These are phyloP conservation scores for Leptographium galeiforme DNA, from an alignment of 2,329 filamentous ascomycete species.

Conservation along the genomic window DNA sequence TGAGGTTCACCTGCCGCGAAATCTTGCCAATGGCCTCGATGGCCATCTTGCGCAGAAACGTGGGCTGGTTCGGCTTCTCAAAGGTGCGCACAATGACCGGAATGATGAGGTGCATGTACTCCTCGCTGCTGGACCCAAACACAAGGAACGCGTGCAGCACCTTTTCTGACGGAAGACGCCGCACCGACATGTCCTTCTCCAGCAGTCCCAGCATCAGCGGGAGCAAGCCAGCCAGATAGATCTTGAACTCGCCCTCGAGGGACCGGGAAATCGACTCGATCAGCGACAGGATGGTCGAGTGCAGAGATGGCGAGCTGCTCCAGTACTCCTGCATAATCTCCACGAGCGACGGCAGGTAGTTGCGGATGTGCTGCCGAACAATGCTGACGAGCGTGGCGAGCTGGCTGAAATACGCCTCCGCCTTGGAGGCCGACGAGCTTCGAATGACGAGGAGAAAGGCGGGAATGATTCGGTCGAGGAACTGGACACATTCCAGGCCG, in stretches of 20 bases:
- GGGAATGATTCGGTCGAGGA: conserved; percentile 85
- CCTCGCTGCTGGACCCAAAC: conserved; percentile 88
- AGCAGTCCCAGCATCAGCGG: conserved; percentile 91
- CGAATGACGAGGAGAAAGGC: conserved; percentile 85
- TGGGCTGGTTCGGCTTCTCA: conserved; percentile 72
- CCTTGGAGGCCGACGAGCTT: conserved; percentile 59
- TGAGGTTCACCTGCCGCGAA: conserved; percentile 91
- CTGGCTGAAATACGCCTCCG: conserved; percentile 97
- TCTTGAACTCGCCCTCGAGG: conserved; percentile 94
- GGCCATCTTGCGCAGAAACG: conserved; percentile 67
- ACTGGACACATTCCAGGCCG: conserved; percentile 89
- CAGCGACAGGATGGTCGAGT: conserved; percentile 80
- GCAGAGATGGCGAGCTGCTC: conserved; percentile 65
- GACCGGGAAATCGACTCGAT: conserved; percentile 91
- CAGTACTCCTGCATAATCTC: conserved; percentile 82
- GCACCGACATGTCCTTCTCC: conserved; percentile 66
- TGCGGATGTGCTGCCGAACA: conserved; percentile 89
- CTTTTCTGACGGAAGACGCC: conserved; percentile 72
- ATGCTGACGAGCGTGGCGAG: conserved; percentile 86
- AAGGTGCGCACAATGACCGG: conserved; percentile 91
- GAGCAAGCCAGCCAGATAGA: conserved; percentile 77
- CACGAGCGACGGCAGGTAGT: conserved; percentile 77
- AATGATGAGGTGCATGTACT: conserved; percentile 98
- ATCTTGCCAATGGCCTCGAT: conserved; percentile 93
- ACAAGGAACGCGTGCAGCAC: conserved; percentile 92